phyloP scores from a whole-genome alignment of 768 basidiomycete species.

The Trametes villosa region DNA sequence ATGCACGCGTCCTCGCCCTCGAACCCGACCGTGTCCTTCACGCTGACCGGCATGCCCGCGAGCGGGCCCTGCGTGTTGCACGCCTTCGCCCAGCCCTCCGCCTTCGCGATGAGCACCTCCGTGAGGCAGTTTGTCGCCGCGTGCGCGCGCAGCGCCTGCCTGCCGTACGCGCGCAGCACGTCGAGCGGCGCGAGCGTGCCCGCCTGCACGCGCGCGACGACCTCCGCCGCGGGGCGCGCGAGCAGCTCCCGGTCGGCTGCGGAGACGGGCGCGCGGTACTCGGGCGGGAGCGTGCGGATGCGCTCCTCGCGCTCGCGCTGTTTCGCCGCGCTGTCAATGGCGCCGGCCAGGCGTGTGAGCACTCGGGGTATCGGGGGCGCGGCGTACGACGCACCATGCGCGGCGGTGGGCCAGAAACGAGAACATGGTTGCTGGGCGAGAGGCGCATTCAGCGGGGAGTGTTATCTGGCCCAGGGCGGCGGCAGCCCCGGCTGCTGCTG shows the following conservation, averaged over 20 bases:
- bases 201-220: constrained; percentile 28
- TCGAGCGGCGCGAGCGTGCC: constrained; percentile 28
- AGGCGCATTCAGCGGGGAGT: not conserved
- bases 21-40: constrained; percentile 53
- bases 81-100: constrained; percentile 29
- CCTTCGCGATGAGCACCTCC: constrained; percentile 33
- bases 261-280: constrained; percentile 27
- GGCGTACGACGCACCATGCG: constrained; percentile 27
- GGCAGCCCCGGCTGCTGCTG: not conserved
- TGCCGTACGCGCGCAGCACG: constrained; percentile 38
- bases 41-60: constrained; percentile 53
- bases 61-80: constrained; percentile 37
- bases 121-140: constrained; percentile 56
- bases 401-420: constrained; percentile 30
- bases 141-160: constrained; percentile 46
- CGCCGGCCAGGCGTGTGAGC: not conserved
- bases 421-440: constrained; percentile 21
- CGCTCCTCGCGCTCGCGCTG: constrained; percentile 31
- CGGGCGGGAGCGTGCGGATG: constrained; percentile 28
- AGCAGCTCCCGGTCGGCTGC: constrained; percentile 27
- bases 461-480: not conserved
- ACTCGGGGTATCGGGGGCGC: not conserved
- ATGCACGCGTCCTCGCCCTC: constrained; percentile 53
- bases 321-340: constrained; percentile 26
- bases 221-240: constrained; percentile 26